Base-by-base conservation (phyloP, 1,284 basidiomycete species). In the Leccinum subspadiceum region DNA sequence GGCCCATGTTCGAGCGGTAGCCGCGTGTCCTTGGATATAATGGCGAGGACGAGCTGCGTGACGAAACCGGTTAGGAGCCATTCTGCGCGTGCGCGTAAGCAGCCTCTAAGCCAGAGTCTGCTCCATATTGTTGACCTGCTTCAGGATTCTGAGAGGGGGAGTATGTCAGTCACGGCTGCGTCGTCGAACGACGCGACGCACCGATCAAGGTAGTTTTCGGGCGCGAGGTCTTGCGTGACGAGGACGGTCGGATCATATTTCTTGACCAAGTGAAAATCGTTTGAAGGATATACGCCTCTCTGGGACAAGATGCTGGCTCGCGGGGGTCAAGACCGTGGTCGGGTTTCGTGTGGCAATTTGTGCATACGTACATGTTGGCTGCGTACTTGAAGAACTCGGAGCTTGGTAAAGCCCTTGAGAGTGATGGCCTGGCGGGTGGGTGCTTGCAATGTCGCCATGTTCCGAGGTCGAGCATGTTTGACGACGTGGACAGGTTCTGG, bases 341-440 rank as follows among this genome's bases (percentile, higher is more conserved):
- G n/a, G 17, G 31, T 12, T 22, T 53, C 8, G 22, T 39, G 52
- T 39, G 20, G 52, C n/a, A 5, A 10, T 5, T 39, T 9, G 24
- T 20, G 3, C 17, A 44, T 15, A 81, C 90, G 64, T 70, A 94
- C 93, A 90, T 93, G 79, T 96, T 96, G 64, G 96, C 93, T 22
- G 93, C 91, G 76, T 94, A 99, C 79, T 96, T 96, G 83, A 99
- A 98, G 81, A 99, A 98, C 72, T 99, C 97, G 13, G 94, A 98
- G 83, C 51, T 89, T 85, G 0, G 94, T 94, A 0, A 94, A 97
- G 1, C 97, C 97, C 72, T 98, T 96, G 75, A 99, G 89, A 1
- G 94, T 96, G 67, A 97, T 96, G 4, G 89, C 84, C 64, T 91
- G 87, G 49, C 84, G 83, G 20, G 84, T 84, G 5, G 78, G 79